Percentiles rank a stretch among this genome's conserved stretches.
phyloP scores from a whole-genome alignment of 1,139 yeast species.

The Pichia sp. region DNA sequence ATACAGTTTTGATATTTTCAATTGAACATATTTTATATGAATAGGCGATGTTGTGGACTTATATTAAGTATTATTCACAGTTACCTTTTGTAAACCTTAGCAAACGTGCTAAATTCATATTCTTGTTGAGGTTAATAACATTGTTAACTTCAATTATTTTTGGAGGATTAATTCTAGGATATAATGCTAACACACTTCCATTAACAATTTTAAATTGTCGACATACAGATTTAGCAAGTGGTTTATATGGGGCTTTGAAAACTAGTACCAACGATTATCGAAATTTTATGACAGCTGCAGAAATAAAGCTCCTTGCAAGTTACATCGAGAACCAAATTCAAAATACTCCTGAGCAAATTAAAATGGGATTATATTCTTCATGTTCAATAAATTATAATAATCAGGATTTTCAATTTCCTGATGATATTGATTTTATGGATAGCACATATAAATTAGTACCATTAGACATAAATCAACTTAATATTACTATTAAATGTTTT shows the following conservation, averaged over 20 bases:
- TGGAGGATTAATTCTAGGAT: constrained; percentile 2
- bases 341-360: constrained; percentile 45
- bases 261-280: constrained; percentile 29
- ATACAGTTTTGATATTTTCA: not conserved
- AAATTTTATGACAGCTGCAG: constrained; percentile 41
- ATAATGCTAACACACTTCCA: constrained; percentile 26
- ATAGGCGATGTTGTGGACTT: constrained; percentile 5
- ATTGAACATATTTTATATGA: not conserved
- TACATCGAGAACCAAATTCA: constrained; percentile 45
- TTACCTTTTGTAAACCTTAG: constrained; percentile 13
- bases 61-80: constrained; percentile 6
- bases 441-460: not conserved
- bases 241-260: constrained; percentile 43
- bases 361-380: constrained; percentile 40
- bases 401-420: constrained; percentile 3
- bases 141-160: constrained; percentile 5
- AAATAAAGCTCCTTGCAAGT: constrained; percentile 39
- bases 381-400: constrained; percentile 39
- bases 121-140: constrained; percentile 6
- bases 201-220: constrained; percentile 42
- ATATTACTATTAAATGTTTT: constrained; percentile 9
- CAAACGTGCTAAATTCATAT: constrained; percentile 11
- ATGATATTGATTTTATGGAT: not conserved
- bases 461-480: not conserved
- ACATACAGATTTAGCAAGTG: constrained; percentile 45